Base-by-base conservation (phyloP, 2,329 filamentous ascomycete species). In the Alternaria sp. region DNA sequence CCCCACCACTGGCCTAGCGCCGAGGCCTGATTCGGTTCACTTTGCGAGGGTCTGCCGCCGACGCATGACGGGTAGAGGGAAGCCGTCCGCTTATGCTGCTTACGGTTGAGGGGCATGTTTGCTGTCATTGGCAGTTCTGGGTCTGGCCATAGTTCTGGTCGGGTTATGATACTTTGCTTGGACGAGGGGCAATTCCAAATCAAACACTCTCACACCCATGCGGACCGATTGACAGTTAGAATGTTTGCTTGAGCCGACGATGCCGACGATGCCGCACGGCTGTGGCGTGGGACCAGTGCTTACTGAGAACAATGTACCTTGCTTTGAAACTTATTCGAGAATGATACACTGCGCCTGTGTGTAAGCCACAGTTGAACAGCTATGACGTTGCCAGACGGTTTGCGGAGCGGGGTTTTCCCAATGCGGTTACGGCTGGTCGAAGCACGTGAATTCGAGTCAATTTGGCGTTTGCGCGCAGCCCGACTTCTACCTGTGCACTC, bases 371-470 rank as follows among this genome's bases (percentile, higher is more conserved):
- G 21, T 23, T 25, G 21, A 46, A 15, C 15, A 2, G 32, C 32
- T 26, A 32, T 62, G 53, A 60, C 59, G 61, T 65, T 45, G 17
- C n/a, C 8, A 44, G n/a, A 19, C 45, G 30, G 21, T 44, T 47
- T 44, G 62, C 55, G 52, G 59, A 36, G 61, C 51, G 59, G 59
- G 50, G 43, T 36, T 49, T 21, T 46, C 45, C 49, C 5, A n/a
- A 57, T 51, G 12, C 36, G 50, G 54, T 32, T 54, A 57, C 40
- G 17, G 63, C 60, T 28, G 21, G 53, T 36, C 36, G 10, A 25
- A 26, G 51, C 71, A 73, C 71, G 71, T 73, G 71, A 68, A 49
- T 45, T 53, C 68, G 69, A 65, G 71, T 65, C 64, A 69, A 17
- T 62, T 59, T 61, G 67, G 69, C 63, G 70, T 69, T 63, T 32